Base-by-base conservation (phyloP, 257 asterid genomes). In the Lycium ferocissimum region DNA sequence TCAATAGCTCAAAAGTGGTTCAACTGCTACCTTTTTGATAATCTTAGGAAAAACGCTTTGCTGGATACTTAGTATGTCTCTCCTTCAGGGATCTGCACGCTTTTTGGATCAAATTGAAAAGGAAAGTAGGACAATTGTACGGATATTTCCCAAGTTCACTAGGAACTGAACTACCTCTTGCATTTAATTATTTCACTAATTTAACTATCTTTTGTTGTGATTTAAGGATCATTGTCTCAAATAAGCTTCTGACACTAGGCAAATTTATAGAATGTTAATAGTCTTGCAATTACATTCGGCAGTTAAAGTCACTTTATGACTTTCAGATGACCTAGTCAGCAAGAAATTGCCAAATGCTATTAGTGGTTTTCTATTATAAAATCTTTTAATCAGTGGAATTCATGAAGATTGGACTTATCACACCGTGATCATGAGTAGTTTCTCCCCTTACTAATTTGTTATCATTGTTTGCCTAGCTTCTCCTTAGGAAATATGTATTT, bases 331-430 rank as follows among this genome's bases (percentile, higher is more conserved):
- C 51, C 26, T 76, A 51, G 47, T 35, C 26, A 76, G 45, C 51
- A 26, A 12, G 82, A 76, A 76, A 76, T 51, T 13, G 22, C 22
- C 35, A 7, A 49, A 51, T 76, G n/a, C 81, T 26, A 51, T 12
- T 75, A 75, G 57, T 51, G 45, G 63, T 76, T 76, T 76, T 51
- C 63, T 51, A 26, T 22, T 22, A 26, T 51, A 26, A 47, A 26
- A 51, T 51, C 47, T 9, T 26, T 51, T 51, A 54, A 76, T 26
- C 15, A 22, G 47, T 51, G 63, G 63, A 51, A 33, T 22, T 75
- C n/a, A 6, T 51, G 82, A 76, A 51, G 47, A 26, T 76, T 76
- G 63, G 82, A 53, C 63, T 76, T 76, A 22, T 76, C 63, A 76
- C 63, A 12, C 26, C 2, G 43, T 76, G 18, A 26, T 76, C 63